Evolutionary conservation across 805 yeast genomes (phyloP).

Genomic region (Starmera pachycereana): DNA sequence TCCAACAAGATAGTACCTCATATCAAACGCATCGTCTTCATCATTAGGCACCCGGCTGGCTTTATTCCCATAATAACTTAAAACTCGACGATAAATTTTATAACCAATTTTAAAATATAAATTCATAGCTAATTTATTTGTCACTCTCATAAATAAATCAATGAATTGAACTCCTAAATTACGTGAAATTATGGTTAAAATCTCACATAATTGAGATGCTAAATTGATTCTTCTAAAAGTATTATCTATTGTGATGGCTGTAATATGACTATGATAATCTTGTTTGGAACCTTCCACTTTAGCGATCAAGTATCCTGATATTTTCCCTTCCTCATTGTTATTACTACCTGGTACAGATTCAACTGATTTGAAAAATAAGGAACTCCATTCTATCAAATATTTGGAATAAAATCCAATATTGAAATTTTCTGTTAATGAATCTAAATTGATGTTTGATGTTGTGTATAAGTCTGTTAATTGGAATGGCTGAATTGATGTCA

Average conservation of each 20-base stretch:
- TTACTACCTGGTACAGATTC: constrained; percentile 20
- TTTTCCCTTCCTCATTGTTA: constrained; percentile 19
- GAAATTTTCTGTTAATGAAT: constrained; percentile 87
- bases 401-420: constrained; percentile 75
- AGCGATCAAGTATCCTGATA: constrained; percentile 84
- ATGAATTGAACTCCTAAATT: constrained; percentile 78
- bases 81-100: constrained; percentile 73
- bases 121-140: constrained; percentile 68
- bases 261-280: constrained; percentile 95
- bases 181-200: constrained; percentile 58
- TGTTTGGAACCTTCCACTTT: constrained; percentile 79
- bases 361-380: constrained; percentile 69
- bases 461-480: constrained; percentile 75
- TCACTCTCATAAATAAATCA: constrained; percentile 86
- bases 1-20: constrained; percentile 57
- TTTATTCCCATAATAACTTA: constrained; percentile 71
- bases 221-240: constrained; percentile 77
- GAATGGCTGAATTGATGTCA: constrained; percentile 87
- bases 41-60: constrained; percentile 35
- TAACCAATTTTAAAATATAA: constrained; percentile 85
- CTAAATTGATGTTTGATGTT: constrained; percentile 70
- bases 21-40: constrained; percentile 78
- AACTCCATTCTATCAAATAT: constrained; percentile 81
- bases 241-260: constrained; percentile 87
- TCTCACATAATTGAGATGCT: constrained; percentile 69